phyloP scores from a whole-genome alignment of 106 monocot genomes.

The Agapanthus africanus region DNA sequence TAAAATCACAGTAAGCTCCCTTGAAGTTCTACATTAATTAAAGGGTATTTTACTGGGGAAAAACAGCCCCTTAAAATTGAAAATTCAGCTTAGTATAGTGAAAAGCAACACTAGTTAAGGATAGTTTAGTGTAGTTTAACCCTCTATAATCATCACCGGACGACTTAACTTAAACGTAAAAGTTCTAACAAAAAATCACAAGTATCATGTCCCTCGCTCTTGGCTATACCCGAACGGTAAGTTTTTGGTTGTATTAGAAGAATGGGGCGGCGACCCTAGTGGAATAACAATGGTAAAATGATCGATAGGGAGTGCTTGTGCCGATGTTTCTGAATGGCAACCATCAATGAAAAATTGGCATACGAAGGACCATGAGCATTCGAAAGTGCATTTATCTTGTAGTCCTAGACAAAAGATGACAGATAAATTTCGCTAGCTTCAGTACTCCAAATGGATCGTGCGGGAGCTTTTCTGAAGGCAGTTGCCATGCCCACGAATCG shows the following conservation, averaged over 20 bases:
- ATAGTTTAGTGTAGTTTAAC: too few relatives aligned
- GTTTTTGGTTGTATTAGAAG: constrained; percentile 80
- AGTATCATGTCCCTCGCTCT: constrained; percentile 90
- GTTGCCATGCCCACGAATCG: constrained; percentile 83
- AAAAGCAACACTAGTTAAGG: too few relatives aligned
- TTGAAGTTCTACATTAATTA: too few relatives aligned
- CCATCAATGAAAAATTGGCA: constrained; percentile 57
- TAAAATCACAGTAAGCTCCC: too few relatives aligned
- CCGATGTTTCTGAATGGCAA: constrained; percentile 79
- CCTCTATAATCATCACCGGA: too few relatives aligned
- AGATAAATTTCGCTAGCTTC: constrained; percentile 86
- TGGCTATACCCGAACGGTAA: constrained; percentile 83
- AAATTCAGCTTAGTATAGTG: too few relatives aligned
- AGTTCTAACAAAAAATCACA: constrained; percentile 13
- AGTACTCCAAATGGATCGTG: constrained; percentile 77
- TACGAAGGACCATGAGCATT: constrained; percentile 37
- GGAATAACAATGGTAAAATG: constrained; percentile 69
- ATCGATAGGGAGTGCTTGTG: constrained; percentile 57
- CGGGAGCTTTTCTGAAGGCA: constrained; percentile 67
- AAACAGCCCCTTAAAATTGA: too few relatives aligned
- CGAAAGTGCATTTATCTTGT: constrained; percentile 68
- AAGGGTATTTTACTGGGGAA: too few relatives aligned
- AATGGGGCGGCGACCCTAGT: constrained; percentile 83
- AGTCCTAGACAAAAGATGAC: constrained; percentile 56
- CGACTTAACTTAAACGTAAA: neutral